Conservation (phyloP, 805 yeast species). For the Yarrowia divulgata region DNA sequence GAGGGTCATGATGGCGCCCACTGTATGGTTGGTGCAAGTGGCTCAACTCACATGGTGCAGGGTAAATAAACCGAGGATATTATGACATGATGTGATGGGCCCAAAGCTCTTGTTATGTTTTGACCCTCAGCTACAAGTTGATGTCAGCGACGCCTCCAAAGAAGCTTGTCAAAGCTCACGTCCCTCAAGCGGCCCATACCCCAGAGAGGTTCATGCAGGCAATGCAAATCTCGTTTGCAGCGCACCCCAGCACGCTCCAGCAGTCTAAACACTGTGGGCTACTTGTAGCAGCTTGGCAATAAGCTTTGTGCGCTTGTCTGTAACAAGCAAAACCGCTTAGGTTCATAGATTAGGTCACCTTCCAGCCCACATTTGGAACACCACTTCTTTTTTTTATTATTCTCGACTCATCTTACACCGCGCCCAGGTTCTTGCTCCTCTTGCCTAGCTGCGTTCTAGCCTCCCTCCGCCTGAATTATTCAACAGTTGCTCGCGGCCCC, state of each 20-base stretch:
- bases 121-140: too few relatives aligned
- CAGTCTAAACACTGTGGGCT: constrained; percentile 20
- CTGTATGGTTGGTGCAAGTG: constrained; percentile 23
- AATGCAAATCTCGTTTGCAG: constrained; percentile 31
- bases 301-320: constrained; percentile 19
- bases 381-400: constrained; percentile 9
- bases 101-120: too few relatives aligned
- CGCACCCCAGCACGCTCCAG: constrained; percentile 13
- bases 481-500: not conserved
- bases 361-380: constrained; percentile 32
- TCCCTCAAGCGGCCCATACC: constrained; percentile 1
- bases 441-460: constrained; percentile 1
- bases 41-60: constrained; percentile 13
- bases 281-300: not conserved
- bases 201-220: constrained; percentile 36
- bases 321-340: constrained; percentile 27
- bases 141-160: not conserved
- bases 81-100: too few relatives aligned
- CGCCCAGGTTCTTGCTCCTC: constrained; percentile 1
- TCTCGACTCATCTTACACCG: constrained; percentile 17
- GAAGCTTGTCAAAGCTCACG: not conserved
- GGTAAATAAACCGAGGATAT: constrained; percentile 1
- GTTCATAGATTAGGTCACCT: constrained; percentile 22
- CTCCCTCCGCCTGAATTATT: not conserved
- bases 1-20: not conserved